phyloP scores from a whole-genome alignment of 2,329 filamentous ascomycete species.

The Cladosporium sphaerospermum region DNA sequence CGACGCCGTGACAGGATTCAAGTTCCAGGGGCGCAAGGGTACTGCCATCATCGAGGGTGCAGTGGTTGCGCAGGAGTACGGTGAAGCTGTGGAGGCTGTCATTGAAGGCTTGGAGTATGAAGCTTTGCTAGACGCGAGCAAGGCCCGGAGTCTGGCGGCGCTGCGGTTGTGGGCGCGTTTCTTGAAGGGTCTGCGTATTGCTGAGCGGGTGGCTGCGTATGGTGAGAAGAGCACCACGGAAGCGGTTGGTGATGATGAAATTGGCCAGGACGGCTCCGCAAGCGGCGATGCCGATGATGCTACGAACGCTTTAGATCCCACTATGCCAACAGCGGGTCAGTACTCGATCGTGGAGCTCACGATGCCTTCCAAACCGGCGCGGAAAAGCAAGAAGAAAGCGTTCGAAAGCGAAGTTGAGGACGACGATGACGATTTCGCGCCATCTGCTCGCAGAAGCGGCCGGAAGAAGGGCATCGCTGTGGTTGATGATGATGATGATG shows the following conservation, averaged over 20 bases:
- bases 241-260: background rate
- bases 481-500: conserved; percentile 21
- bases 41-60: conserved; percentile 76
- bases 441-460: background rate
- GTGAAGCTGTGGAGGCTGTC: conserved; percentile 65
- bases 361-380: background rate
- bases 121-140: conserved; percentile 56
- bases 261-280: conserved; percentile 3
- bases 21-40: conserved; percentile 77
- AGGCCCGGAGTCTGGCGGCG: conserved; percentile 44
- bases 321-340: conserved; percentile 20
- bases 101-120: conserved; percentile 63
- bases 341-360: conserved; percentile 18
- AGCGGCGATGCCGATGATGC: conserved; percentile 10
- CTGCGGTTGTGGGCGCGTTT: conserved; percentile 55
- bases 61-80: conserved; percentile 66
- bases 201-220: conserved; percentile 63
- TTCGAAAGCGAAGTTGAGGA: conserved; percentile 14
- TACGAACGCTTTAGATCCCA: conserved; percentile 11
- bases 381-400: conserved; percentile 10
- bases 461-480: background rate
- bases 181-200: conserved; percentile 59
- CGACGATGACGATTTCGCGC: conserved; percentile 12
- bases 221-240: conserved; percentile 11
- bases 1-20: conserved; percentile 83